These are phyloP conservation scores for Euphorbia tirucalli DNA, from an alignment of 345 rosid species.

Conservation along the genomic window DNA sequence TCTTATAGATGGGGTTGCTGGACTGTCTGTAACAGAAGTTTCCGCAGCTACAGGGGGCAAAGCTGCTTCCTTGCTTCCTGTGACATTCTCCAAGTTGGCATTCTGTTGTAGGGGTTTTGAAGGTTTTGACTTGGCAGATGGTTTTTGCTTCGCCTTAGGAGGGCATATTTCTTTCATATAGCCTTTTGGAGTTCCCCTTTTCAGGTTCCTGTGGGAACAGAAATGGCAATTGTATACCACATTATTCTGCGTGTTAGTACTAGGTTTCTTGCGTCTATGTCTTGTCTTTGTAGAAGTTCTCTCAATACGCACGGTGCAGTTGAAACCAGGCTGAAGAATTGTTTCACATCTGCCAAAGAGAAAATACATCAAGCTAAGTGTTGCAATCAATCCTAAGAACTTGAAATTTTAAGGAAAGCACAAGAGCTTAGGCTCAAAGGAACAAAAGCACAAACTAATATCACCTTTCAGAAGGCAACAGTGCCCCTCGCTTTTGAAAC, in stretches of 20 bases:
- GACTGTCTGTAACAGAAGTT: slow-evolving; percentile 10
- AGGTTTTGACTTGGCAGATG: slow-evolving; percentile 6
- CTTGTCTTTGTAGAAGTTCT: slow-evolving; percentile 40
- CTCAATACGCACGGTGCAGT: slow-evolving; percentile 62
- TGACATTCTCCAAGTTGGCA: slow-evolving; percentile 12
- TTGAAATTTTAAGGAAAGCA: background rate
- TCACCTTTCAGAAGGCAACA: background rate
- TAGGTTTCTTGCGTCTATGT: slow-evolving; percentile 33
- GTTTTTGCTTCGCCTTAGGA: slow-evolving; percentile 3
- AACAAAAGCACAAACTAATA: background rate
- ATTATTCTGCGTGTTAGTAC: slow-evolving; percentile 39
- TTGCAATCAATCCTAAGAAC: background rate
- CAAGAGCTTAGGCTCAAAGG: background rate
- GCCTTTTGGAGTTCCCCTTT: slow-evolving; percentile 54
- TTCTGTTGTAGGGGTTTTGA: slow-evolving; percentile 18
- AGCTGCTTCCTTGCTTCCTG: slow-evolving; percentile 13
- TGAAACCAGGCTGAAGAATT: slow-evolving; percentile 67
- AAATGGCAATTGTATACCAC: slow-evolving; percentile 68
- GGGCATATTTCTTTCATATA: slow-evolving; percentile 44
- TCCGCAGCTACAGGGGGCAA: slow-evolving; percentile 28
- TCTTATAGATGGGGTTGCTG: slow-evolving; percentile 30
- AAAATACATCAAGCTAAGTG: background rate
- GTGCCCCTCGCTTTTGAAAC: background rate
- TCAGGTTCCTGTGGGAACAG: slow-evolving; percentile 51
- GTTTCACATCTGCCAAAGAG: slow-evolving; percentile 66